phyloP scores from a whole-genome alignment of 352 stramenopile species.

The Phytophthora lateralis region DNA sequence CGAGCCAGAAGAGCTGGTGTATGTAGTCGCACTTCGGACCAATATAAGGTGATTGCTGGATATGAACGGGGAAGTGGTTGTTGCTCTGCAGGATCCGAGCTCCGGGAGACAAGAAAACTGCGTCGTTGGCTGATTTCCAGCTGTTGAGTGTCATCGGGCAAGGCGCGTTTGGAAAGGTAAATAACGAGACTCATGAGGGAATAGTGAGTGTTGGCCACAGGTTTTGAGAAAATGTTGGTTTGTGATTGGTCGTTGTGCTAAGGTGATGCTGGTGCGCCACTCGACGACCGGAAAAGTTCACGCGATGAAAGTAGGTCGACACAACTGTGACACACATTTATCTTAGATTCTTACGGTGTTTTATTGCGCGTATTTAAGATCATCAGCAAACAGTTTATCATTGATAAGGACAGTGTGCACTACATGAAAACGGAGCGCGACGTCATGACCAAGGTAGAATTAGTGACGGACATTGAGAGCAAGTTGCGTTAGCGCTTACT shows the following conservation, averaged over 20 bases:
- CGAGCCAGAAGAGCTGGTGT: slow-evolving; percentile 37
- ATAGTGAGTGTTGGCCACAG: neutral
- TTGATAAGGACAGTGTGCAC: slow-evolving; percentile 77
- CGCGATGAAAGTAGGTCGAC: slow-evolving; percentile 73
- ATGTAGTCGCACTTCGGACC: neutral
- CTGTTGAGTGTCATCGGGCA: slow-evolving; percentile 96
- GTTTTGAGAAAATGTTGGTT: neutral
- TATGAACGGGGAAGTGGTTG: neutral
- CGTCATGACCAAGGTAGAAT: slow-evolving; percentile 79
- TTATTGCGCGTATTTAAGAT: slow-evolving; percentile 50
- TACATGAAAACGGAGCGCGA: slow-evolving; percentile 87
- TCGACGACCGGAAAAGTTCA: slow-evolving; percentile 59
- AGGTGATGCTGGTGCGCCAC: slow-evolving; percentile 82
- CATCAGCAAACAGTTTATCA: slow-evolving; percentile 83
- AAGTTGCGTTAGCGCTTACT: neutral
- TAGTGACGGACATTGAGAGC: neutral
- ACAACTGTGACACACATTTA: neutral
- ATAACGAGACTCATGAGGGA: neutral
- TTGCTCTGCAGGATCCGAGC: slow-evolving; percentile 27
- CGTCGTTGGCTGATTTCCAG: slow-evolving; percentile 95
- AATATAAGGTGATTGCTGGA: slow-evolving; percentile 1
- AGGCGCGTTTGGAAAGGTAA: slow-evolving; percentile 76
- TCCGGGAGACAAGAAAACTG: slow-evolving; percentile 42
- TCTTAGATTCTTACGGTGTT: neutral
- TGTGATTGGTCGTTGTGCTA: neutral